A percentile compares a stretch with the other conserved stretches of the same genome.
These are phyloP conservation scores for Wallemia hederae DNA, from an alignment of 1,284 basidiomycete species.

Conservation along the genomic window DNA sequence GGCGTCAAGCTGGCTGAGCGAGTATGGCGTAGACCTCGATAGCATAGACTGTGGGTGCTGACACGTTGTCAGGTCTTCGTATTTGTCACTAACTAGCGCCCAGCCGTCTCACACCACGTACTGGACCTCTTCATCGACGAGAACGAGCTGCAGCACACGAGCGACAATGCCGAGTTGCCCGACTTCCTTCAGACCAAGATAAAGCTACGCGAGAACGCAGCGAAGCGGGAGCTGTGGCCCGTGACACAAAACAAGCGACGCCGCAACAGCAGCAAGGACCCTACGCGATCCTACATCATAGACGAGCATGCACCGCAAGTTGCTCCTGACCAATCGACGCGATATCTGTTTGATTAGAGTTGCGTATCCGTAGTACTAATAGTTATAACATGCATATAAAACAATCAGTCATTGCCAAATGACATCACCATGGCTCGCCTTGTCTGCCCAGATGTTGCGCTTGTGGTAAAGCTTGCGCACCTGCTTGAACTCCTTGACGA, in stretches of 20 bases:
- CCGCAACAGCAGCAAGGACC: background rate
- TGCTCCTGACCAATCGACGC: background rate
- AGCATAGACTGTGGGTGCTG: background rate
- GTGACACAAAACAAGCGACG: background rate
- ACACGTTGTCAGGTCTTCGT: background rate
- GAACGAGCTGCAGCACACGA: background rate
- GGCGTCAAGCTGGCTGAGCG: background rate
- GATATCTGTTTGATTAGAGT: background rate
- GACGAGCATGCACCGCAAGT: background rate
- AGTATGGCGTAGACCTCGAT: background rate
- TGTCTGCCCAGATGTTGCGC: constrained; percentile 55
- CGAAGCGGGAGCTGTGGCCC: background rate
- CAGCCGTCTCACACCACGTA: background rate
- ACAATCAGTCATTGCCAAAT: constrained; percentile 28
- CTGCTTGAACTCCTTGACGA: constrained; percentile 61
- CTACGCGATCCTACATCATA: background rate
- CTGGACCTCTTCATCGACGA: background rate
- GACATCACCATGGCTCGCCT: constrained; percentile 55
- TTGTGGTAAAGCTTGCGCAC: constrained; percentile 63
- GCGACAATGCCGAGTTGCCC: background rate
- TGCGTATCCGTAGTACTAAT: too few relatives aligned
- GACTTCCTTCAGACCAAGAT: background rate
- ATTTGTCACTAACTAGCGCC: background rate
- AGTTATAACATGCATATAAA: background rate
- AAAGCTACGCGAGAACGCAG: background rate